Conservation (phyloP, 768 basidiomycete species). For the Leccinum subgranulosum region DNA sequence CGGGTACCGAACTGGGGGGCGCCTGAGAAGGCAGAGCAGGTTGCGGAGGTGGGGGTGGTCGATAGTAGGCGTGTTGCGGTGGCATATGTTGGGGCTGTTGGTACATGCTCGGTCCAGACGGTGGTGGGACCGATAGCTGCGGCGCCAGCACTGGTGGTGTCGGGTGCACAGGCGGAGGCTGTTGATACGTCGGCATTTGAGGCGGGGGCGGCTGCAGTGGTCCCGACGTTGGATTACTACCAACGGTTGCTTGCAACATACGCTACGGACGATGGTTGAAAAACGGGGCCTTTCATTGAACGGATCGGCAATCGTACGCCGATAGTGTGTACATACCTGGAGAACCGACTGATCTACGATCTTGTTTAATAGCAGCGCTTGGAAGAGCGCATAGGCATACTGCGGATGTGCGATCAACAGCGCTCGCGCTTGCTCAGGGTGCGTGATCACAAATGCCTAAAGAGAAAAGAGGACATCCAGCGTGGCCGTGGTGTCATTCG, state of each 20-base stretch:
- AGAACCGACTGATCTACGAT: constrained; percentile 88
- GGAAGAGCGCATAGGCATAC: constrained; percentile 93
- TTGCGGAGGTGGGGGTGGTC: constrained; percentile 30
- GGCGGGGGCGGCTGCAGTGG: constrained; percentile 31
- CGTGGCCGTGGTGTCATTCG: constrained; percentile 15
- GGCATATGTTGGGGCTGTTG: constrained; percentile 32
- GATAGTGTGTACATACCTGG: constrained; percentile 46
- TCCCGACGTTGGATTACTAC: constrained; percentile 24
- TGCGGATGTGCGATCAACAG: constrained; percentile 86
- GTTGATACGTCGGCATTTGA: constrained; percentile 31
- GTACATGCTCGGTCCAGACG: constrained; percentile 28
- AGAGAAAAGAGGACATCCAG: constrained; percentile 28
- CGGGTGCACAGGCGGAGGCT: constrained; percentile 29
- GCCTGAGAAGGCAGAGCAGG: constrained; percentile 30
- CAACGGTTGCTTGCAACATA: constrained; percentile 48
- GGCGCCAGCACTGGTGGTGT: constrained; percentile 34
- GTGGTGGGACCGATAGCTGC: constrained; percentile 30
- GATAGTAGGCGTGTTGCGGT: constrained; percentile 31
- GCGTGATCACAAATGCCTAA: constrained; percentile 88
- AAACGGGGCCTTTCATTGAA: constrained; percentile 3
- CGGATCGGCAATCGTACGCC: constrained; percentile 7
- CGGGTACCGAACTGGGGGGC: constrained; percentile 34
- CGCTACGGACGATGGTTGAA: constrained; percentile 32
- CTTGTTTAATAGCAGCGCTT: constrained; percentile 88
- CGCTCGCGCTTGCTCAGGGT: constrained; percentile 84